Evolutionary conservation across 306 rosid genomes (phyloP).

Genomic region (Trichosanthes truncata): DNA sequence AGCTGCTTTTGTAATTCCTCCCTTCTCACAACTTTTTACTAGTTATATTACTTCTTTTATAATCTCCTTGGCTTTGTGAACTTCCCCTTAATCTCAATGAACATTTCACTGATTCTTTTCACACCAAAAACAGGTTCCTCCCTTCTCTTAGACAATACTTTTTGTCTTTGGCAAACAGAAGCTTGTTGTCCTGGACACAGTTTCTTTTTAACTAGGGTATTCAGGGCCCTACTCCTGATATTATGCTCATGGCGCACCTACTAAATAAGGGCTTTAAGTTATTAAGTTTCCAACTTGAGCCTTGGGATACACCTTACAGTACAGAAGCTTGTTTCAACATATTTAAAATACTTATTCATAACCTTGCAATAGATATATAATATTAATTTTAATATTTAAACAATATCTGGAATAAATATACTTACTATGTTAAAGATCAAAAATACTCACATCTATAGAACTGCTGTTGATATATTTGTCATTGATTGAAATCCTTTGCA

Average conservation of each 20-base stretch:
- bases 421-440: not conserved
- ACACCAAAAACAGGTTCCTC: not conserved
- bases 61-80: too few relatives aligned
- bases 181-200: not conserved
- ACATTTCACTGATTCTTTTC: too few relatives aligned
- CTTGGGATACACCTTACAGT: not conserved
- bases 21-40: too few relatives aligned
- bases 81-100: too few relatives aligned
- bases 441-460: not conserved
- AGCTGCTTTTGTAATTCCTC: too few relatives aligned
- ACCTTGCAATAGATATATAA: not conserved
- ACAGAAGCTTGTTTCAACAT: not conserved
- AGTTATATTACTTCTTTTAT: too few relatives aligned
- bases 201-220: too few relatives aligned
- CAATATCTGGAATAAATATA: not conserved
- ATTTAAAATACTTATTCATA: not conserved
- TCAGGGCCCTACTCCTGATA: too few relatives aligned
- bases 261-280: too few relatives aligned
- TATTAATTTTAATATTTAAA: not conserved
- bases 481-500: not conserved
- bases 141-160: not conserved
- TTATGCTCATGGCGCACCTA: too few relatives aligned
- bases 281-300: not conserved
- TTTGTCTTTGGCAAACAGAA: not conserved
- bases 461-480: not conserved